Percentiles rank a stretch among this genome's conserved stretches.
Conservation (phyloP, 768 basidiomycete species). For the Clitopilus hobsonii region DNA sequence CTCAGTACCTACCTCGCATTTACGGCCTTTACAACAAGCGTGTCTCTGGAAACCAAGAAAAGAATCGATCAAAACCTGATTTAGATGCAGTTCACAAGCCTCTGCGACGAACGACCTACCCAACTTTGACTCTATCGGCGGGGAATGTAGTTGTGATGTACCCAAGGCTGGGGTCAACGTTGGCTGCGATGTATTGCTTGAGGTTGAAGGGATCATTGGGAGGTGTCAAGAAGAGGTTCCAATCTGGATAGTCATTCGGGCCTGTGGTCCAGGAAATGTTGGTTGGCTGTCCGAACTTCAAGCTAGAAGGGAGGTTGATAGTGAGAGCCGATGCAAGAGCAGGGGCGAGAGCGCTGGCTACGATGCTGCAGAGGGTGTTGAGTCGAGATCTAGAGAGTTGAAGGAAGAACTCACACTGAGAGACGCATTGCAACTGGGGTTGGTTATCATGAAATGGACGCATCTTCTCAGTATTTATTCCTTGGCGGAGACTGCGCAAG, state of each 20-base stretch:
- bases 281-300: conserved; percentile 8
- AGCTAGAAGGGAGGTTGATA: conserved; percentile 3
- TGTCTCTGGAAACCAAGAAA: not conserved
- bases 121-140: conserved; percentile 4
- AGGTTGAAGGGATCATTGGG: conserved; percentile 3
- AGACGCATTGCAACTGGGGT: not conserved
- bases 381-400: not conserved
- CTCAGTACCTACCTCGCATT: conserved; percentile 6
- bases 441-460: not conserved
- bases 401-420: not conserved
- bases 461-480: not conserved
- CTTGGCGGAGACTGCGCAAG: too few relatives aligned
- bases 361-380: not conserved
- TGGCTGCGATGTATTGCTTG: conserved; percentile 5
- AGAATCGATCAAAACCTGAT: not conserved
- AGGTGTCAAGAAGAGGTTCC: conserved; percentile 6
- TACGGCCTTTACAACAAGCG: conserved; percentile 6
- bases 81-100: not conserved
- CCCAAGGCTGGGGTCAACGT: conserved; percentile 4
- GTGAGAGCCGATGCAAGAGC: conserved; percentile 4
- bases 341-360: not conserved
- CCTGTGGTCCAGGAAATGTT: conserved; percentile 6
- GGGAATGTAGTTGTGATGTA: conserved; percentile 9
- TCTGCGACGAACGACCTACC: too few relatives aligned
- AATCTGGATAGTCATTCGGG: conserved; percentile 4